Evolutionary conservation across 805 yeast species (phyloP).

Genomic region (Kurtzmaniella fragi): DNA sequence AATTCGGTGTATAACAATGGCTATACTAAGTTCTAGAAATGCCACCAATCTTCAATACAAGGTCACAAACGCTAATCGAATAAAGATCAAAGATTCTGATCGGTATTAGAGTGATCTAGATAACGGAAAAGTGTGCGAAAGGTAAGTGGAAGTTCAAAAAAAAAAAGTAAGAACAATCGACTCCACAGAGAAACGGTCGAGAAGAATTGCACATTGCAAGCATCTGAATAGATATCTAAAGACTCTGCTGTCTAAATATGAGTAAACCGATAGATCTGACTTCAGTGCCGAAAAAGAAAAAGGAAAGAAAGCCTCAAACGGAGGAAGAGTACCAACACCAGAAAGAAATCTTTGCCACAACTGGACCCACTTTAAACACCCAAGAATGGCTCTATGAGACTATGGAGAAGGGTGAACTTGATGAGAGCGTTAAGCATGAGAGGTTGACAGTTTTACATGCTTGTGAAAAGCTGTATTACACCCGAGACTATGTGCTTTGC

Average conservation of each 20-base stretch:
- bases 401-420: conserved; percentile 23
- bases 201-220: too few relatives aligned
- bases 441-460: conserved; percentile 53
- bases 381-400: conserved; percentile 36
- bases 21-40: too few relatives aligned
- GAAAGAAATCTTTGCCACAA: conserved; percentile 38
- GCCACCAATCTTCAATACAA: too few relatives aligned
- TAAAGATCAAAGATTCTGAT: too few relatives aligned
- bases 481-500: conserved; percentile 48
- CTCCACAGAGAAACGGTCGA: too few relatives aligned
- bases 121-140: too few relatives aligned
- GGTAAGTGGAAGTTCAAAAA: too few relatives aligned
- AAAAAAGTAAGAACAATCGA: too few relatives aligned
- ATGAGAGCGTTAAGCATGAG: conserved; percentile 42
- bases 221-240: too few relatives aligned
- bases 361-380: conserved; percentile 58
- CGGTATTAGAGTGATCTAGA: too few relatives aligned
- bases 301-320: conserved; percentile 63
- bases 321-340: conserved; percentile 59
- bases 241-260: neutral
- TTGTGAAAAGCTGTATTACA: conserved; percentile 59
- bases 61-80: too few relatives aligned
- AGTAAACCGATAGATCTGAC: neutral
- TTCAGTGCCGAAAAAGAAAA: conserved; percentile 9
- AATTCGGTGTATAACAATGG: too few relatives aligned